phyloP scores from a whole-genome alignment of 2,329 filamentous ascomycete species.

The Aspergillus clavatus region DNA sequence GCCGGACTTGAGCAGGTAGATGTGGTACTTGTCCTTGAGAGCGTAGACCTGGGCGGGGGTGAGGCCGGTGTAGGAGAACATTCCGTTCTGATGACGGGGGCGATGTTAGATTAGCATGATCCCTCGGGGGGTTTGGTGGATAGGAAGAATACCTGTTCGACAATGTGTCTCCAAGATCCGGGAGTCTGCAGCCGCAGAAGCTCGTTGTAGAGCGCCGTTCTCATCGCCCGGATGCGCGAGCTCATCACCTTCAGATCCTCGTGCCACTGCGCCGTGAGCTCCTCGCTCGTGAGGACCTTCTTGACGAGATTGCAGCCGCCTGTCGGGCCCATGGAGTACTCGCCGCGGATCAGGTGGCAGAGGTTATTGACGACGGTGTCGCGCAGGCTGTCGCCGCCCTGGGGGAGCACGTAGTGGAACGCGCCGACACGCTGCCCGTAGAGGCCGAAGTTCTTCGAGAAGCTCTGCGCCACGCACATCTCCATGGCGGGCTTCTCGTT shows the following conservation, averaged over 20 bases:
- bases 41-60: constrained; percentile 41
- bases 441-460: constrained; percentile 67
- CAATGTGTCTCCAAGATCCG: constrained; percentile 96
- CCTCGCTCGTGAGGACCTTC: constrained; percentile 70
- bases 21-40: constrained; percentile 40
- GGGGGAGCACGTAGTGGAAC: constrained; percentile 61
- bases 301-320: constrained; percentile 84
- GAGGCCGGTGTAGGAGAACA: constrained; percentile 76
- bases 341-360: constrained; percentile 37
- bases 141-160: constrained; percentile 66
- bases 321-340: constrained; percentile 58
- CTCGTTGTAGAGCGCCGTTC: constrained; percentile 69
- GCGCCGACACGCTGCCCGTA: constrained; percentile 94
- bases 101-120: not conserved
- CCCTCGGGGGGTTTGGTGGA: not conserved
- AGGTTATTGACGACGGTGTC: constrained; percentile 35
- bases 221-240: constrained; percentile 89
- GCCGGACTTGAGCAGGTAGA: constrained; percentile 40
- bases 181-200: constrained; percentile 80
- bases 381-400: constrained; percentile 24
- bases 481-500: constrained; percentile 70
- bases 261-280: constrained; percentile 83
- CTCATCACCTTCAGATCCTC: constrained; percentile 86
- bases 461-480: constrained; percentile 54
- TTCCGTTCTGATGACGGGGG: constrained; percentile 53